These are phyloP conservation scores for Sugiyamaella japonica DNA, from an alignment of 1,139 yeast genomes.

Conservation along the genomic window DNA sequence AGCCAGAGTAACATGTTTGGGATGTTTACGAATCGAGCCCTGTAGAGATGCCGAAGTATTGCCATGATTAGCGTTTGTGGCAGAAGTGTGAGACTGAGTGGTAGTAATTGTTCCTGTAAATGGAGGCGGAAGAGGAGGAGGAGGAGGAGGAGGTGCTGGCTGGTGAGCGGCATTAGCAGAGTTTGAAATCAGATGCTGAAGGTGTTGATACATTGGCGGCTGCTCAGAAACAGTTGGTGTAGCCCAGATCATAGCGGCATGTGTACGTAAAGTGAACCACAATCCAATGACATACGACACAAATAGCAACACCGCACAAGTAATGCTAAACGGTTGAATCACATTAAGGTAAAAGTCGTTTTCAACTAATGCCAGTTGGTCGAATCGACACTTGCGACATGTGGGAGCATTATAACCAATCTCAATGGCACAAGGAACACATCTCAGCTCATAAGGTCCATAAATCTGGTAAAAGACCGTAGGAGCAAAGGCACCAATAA, in stretches of 20 bases:
- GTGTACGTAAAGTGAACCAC: conserved; percentile 91
- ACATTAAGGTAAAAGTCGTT: conserved; percentile 64
- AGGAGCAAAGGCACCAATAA: conserved; percentile 91
- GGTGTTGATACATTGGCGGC: conserved; percentile 12
- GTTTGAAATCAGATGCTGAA: conserved; percentile 4
- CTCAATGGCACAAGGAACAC: conserved; percentile 51
- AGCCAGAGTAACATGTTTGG: conserved; percentile 5
- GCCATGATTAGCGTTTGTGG: neutral
- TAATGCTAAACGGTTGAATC: conserved; percentile 75
- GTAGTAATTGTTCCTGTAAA: neutral
- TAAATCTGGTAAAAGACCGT: conserved; percentile 86
- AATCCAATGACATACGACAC: conserved; percentile 87
- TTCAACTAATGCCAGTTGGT: conserved; percentile 69
- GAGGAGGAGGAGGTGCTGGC: conserved; percentile 2
- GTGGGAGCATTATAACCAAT: conserved; percentile 11
- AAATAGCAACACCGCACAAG: conserved; percentile 79
- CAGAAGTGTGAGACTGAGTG: neutral
- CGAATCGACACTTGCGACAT: conserved; percentile 74
- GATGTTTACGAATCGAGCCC: neutral
- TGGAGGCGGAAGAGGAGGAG: conserved; percentile 9
- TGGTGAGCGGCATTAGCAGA: neutral
- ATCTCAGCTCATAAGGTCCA: conserved; percentile 80
- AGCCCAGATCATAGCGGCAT: conserved; percentile 96
- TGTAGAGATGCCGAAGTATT: conserved; percentile 3
- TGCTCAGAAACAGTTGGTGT: conserved; percentile 50